These are phyloP conservation scores for Geranium incanum DNA, from an alignment of 441 rosid genomes.

Conservation along the genomic window DNA sequence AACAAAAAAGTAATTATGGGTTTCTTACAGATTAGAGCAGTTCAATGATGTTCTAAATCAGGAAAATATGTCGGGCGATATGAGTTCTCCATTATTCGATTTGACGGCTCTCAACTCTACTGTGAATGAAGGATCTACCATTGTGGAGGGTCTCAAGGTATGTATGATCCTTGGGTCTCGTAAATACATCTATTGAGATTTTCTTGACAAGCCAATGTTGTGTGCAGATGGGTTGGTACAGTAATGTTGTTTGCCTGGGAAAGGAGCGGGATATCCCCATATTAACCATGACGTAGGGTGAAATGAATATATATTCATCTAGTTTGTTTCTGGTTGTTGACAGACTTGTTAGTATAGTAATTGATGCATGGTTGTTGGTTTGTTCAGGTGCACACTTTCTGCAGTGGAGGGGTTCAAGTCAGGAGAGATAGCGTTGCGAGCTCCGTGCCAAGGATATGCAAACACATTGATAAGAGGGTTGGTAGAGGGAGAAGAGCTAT, in stretches of 20 bases:
- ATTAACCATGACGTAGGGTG: constrained; percentile 71
- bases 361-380: not conserved
- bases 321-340: not conserved
- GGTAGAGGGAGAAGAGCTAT: constrained; percentile 67
- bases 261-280: constrained; percentile 51
- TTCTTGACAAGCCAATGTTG: not conserved
- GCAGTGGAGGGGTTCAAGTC: constrained; percentile 37
- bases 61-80: constrained; percentile 41
- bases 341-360: not conserved
- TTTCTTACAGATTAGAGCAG: constrained; percentile 71
- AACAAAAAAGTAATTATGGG: not conserved
- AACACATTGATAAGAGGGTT: constrained; percentile 50
- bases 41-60: constrained; percentile 81
- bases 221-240: constrained; percentile 66
- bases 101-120: constrained; percentile 34
- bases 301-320: not conserved
- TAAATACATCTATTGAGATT: not conserved
- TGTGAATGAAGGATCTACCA: constrained; percentile 36
- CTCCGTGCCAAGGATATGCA: constrained; percentile 48
- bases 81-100: constrained; percentile 48
- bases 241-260: constrained; percentile 63
- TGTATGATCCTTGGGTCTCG: not conserved
- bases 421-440: constrained; percentile 39
- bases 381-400: constrained; percentile 46
- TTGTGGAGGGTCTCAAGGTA: constrained; percentile 62